Conservation (phyloP, 768 basidiomycete genomes). For the Pisolithus marmoratus region DNA sequence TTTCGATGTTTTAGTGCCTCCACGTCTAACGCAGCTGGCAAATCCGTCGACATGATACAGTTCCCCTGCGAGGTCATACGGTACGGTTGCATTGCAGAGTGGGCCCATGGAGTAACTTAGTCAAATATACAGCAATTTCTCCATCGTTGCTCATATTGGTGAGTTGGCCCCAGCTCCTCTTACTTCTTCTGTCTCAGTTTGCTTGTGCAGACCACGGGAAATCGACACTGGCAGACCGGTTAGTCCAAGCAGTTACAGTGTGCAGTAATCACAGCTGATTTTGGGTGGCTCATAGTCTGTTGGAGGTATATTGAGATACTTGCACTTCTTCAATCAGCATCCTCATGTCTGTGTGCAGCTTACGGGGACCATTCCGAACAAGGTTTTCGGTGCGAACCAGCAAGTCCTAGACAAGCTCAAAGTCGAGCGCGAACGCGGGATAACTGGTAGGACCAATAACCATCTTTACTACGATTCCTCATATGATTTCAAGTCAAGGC, state of each 20-base stretch:
- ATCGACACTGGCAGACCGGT: slow-evolving; percentile 88
- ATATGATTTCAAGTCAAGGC: slow-evolving; percentile 66
- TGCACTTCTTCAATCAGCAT: not conserved
- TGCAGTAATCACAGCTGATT: not conserved
- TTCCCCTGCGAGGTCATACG: slow-evolving; percentile 66
- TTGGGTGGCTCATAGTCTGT: slow-evolving; percentile 40
- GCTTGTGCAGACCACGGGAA: slow-evolving; percentile 83
- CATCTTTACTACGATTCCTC: not conserved
- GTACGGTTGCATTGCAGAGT: slow-evolving; percentile 29
- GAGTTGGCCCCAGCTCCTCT: slow-evolving; percentile 1
- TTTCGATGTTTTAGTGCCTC: slow-evolving; percentile 29
- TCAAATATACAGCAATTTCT: slow-evolving; percentile 64
- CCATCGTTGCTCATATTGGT: slow-evolving; percentile 96
- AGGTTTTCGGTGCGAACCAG: slow-evolving; percentile 60
- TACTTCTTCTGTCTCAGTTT: slow-evolving; percentile 3
- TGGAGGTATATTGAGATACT: slow-evolving; percentile 49
- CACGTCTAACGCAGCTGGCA: slow-evolving; percentile 24
- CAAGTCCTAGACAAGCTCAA: slow-evolving; percentile 93
- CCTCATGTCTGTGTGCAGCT: slow-evolving; percentile 43
- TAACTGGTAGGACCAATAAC: slow-evolving; percentile 59
- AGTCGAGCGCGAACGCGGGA: slow-evolving; percentile 94
- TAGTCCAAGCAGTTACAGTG: slow-evolving; percentile 16
- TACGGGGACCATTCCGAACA: slow-evolving; percentile 79
- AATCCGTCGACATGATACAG: slow-evolving; percentile 47
- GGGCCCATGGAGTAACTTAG: not conserved